phyloP scores from a whole-genome alignment of 306 rosid genomes.

The Gillenia trifoliata region DNA sequence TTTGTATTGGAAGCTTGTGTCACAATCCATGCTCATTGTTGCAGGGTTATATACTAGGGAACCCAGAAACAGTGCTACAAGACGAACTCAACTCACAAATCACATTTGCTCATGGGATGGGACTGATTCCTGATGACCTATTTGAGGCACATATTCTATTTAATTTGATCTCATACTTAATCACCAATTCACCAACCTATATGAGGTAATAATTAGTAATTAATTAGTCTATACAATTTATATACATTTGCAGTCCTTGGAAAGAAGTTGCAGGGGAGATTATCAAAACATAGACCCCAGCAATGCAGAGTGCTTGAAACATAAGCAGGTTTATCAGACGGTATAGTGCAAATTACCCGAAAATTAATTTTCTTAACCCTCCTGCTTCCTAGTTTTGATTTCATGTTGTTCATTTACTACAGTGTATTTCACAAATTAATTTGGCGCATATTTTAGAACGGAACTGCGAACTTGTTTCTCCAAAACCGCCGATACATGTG shows the following conservation, averaged over 20 bases:
- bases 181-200: not conserved
- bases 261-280: slow-evolving; percentile 42
- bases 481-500: not conserved
- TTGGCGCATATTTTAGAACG: slow-evolving; percentile 32
- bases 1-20: not conserved
- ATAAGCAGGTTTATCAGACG: slow-evolving; percentile 19
- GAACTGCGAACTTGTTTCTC: slow-evolving; percentile 10
- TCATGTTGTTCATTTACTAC: not conserved
- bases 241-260: slow-evolving; percentile 40
- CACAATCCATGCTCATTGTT: not conserved
- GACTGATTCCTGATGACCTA: slow-evolving; percentile 59
- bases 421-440: slow-evolving; percentile 38
- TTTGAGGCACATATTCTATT: slow-evolving; percentile 27
- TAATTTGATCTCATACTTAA: not conserved
- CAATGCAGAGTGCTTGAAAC: slow-evolving; percentile 31
- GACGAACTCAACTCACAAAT: slow-evolving; percentile 6
- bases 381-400: not conserved
- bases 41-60: slow-evolving; percentile 64
- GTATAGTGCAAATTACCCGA: not conserved
- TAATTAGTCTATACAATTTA: not conserved
- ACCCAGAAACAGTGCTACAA: slow-evolving; percentile 20
- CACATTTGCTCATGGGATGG: slow-evolving; percentile 51
- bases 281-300: slow-evolving; percentile 21
- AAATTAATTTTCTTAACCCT: not conserved
- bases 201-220: no score